phyloP scores from a whole-genome alignment of 305 asterid species.

The Solanum chacoense region DNA sequence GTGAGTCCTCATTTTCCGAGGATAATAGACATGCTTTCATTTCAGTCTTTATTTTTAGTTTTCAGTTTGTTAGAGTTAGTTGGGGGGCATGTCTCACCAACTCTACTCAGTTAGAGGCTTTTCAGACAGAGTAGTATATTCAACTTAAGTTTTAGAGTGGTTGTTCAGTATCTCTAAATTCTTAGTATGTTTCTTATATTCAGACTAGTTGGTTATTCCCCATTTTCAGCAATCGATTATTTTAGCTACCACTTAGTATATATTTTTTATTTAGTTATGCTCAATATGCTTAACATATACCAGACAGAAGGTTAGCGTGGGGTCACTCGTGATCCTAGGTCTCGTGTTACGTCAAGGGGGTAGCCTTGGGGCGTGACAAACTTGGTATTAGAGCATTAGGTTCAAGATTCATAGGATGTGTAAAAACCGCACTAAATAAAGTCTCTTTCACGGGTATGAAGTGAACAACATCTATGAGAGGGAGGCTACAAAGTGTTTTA shows the following conservation, averaged over 20 bases:
- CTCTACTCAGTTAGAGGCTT: neutral
- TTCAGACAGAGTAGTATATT: neutral
- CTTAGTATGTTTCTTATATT: neutral
- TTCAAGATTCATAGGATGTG: neutral
- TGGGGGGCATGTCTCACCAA: neutral
- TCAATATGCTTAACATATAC: neutral
- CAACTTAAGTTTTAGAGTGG: neutral
- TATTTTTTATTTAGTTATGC: neutral
- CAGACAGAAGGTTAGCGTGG: neutral
- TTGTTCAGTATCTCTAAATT: neutral
- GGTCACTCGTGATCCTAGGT: neutral
- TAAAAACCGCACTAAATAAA: too few relatives aligned
- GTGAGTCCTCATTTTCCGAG: neutral
- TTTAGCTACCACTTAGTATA: neutral
- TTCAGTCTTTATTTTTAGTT: too few relatives aligned
- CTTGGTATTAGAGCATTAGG: neutral
- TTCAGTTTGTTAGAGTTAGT: neutral
- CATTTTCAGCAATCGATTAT: too few relatives aligned
- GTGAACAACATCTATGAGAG: neutral
- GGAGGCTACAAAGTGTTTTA: neutral
- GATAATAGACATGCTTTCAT: neutral
- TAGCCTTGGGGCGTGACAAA: neutral
- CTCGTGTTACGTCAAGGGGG: neutral
- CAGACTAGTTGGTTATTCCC: neutral
- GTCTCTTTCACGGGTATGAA: neutral